A percentile compares a stretch with the other conserved stretches of the same genome.
Conservation (phyloP, 306 rosid genomes). For the Medicago arabica region DNA sequence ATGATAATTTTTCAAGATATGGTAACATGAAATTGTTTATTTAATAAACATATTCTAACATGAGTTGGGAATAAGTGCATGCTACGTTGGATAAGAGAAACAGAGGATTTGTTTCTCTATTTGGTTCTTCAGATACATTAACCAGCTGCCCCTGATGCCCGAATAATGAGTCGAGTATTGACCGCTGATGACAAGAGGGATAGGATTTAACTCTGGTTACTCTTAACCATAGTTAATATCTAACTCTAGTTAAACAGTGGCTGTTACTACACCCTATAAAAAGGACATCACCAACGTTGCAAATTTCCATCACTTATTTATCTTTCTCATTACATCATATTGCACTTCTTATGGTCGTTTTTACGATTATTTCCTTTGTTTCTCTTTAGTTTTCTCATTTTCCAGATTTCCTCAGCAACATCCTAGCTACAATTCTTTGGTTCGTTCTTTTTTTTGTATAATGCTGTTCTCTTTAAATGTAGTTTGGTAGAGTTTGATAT, state of each 20-base stretch:
- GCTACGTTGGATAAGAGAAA: constrained; percentile 25
- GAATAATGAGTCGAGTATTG: constrained; percentile 8
- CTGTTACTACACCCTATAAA: constrained; percentile 53
- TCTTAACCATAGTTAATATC: constrained; percentile 22
- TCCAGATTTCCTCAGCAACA: neutral
- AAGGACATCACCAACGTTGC: neutral
- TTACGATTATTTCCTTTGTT: neutral
- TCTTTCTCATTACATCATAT: neutral
- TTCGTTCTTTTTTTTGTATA: neutral
- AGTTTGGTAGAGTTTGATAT: no score
- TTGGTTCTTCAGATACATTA: neutral
- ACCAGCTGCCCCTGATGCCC: constrained; percentile 10
- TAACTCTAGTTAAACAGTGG: constrained; percentile 40
- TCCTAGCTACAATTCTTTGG: constrained; percentile 38
- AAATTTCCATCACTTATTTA: constrained; percentile 40
- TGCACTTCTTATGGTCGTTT: constrained; percentile 32
- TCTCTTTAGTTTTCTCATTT: constrained; percentile 23
- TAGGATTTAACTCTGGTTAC: constrained; percentile 56
- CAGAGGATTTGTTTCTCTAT: neutral
- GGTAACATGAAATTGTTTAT: neutral
- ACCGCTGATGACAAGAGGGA: constrained; percentile 37
- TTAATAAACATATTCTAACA: neutral
- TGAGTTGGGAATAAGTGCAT: neutral
- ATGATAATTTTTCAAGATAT: no score
- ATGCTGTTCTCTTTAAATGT: neutral